These are phyloP conservation scores for Persicaria tinctoria DNA, from an alignment of 148 eudicot genomes.

Conservation along the genomic window DNA sequence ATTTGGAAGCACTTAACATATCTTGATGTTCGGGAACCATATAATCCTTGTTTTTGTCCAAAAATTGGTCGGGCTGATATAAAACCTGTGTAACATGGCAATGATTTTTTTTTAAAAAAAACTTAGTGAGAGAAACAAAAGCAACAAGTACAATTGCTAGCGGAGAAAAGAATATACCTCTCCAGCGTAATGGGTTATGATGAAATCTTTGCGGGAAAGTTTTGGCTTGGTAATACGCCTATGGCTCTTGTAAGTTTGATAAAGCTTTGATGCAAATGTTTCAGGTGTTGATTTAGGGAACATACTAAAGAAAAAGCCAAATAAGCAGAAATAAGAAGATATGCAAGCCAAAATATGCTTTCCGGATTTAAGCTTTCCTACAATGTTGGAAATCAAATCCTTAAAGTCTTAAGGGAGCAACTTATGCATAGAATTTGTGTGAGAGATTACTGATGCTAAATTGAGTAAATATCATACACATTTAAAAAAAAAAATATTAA, in stretches of 20 bases:
- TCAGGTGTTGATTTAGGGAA: slow-evolving; percentile 97
- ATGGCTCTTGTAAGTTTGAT: slow-evolving; percentile 79
- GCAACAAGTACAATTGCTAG: neutral
- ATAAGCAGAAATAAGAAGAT: neutral
- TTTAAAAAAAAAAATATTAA: neutral
- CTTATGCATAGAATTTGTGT: neutral
- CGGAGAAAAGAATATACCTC: slow-evolving; percentile 46
- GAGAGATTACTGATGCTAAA: neutral
- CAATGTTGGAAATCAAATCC: too few relatives aligned
- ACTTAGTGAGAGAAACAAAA: neutral
- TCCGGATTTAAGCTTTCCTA: too few relatives aligned
- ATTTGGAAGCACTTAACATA: slow-evolving; percentile 71
- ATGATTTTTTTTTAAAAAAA: neutral
- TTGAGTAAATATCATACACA: neutral
- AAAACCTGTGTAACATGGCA: slow-evolving; percentile 48
- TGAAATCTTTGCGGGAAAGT: slow-evolving; percentile 87
- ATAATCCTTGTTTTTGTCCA: slow-evolving; percentile 98
- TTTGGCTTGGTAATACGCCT: slow-evolving; percentile 94
- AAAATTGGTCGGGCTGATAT: slow-evolving; percentile 89
- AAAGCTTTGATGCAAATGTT: slow-evolving; percentile 90
- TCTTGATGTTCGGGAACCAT: slow-evolving; percentile 96
- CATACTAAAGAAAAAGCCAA: slow-evolving; percentile 53
- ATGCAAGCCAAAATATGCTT: neutral
- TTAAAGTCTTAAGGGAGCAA: too few relatives aligned
- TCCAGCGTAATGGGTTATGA: slow-evolving; percentile 91